Percentiles rank a stretch among this genome's conserved stretches.
Evolutionary conservation across 2,329 filamentous ascomycete genomes (phyloP).

Genomic region (Seiridium unicorne): DNA sequence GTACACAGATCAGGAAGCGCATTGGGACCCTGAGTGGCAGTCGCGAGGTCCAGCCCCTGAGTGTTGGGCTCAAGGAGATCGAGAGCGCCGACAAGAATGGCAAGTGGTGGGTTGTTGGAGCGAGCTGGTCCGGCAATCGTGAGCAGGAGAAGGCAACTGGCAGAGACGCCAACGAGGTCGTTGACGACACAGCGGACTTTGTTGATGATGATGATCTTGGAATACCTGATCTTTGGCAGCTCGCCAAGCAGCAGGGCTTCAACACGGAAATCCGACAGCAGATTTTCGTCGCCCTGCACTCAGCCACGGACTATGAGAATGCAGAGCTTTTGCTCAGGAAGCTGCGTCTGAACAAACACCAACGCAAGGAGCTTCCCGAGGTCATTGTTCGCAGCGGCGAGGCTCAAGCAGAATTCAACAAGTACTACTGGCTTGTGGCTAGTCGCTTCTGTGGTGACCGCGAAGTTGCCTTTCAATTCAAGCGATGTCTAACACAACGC

Average conservation of each 20-base stretch:
- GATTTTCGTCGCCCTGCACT: conserved; percentile 92
- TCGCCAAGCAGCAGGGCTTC: conserved; percentile 82
- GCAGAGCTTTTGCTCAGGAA: conserved; percentile 78
- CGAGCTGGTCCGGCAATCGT: conserved; percentile 68
- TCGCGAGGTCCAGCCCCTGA: conserved; percentile 67
- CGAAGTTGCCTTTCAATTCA: conserved; percentile 78
- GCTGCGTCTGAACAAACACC: conserved; percentile 79
- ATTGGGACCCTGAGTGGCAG: conserved; percentile 70
- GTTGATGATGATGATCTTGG: conserved; percentile 42
- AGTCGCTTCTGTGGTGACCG: conserved; percentile 73
- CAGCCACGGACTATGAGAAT: conserved; percentile 79
- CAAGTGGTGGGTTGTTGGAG: conserved; percentile 98
- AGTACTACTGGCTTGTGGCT: conserved; percentile 88
- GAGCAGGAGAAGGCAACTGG: conserved; percentile 20
- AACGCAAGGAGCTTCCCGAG: conserved; percentile 81
- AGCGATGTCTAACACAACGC: conserved; percentile 81
- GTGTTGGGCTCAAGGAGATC: conserved; percentile 80
- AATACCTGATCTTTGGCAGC: conserved; percentile 67
- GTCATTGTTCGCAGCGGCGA: conserved; percentile 87
- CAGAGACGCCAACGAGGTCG: conserved; percentile 15
- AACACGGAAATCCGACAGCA: conserved; percentile 82
- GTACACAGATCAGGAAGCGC: conserved; percentile 83
- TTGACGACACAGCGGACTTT: conserved; percentile 32
- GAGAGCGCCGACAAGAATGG: conserved; percentile 80
- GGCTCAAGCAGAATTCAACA: conserved; percentile 82